Percentiles rank a stretch among this genome's conserved stretches.
These are phyloP conservation scores for Boechera stricta DNA, from an alignment of 345 rosid genomes.

Conservation along the genomic window DNA sequence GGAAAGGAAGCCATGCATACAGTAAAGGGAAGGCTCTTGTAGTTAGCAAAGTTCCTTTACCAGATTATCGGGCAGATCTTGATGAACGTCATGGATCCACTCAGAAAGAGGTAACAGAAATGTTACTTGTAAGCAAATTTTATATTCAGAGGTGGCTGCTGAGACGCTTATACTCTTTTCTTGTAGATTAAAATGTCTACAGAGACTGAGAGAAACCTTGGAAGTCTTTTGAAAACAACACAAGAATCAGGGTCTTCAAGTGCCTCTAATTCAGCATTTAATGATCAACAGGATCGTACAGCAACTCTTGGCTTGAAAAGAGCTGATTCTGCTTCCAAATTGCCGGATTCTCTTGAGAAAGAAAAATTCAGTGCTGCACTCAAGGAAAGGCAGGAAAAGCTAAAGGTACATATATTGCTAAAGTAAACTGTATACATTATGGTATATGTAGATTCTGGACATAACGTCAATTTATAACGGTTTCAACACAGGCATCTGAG, in stretches of 20 bases:
- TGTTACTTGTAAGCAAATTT: background rate
- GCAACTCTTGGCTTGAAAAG: slow-evolving; percentile 44
- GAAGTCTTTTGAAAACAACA: slow-evolving; percentile 69
- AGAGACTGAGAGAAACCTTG: slow-evolving; percentile 85
- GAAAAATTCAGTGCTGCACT: slow-evolving; percentile 68
- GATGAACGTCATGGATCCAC: slow-evolving; percentile 95
- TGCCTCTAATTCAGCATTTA: slow-evolving; percentile 47
- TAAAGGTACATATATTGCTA: slow-evolving; percentile 54
- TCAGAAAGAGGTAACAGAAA: slow-evolving; percentile 68
- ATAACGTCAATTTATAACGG: slow-evolving; percentile 12
- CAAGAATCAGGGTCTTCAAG: slow-evolving; percentile 49
- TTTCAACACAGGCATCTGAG: slow-evolving; percentile 57
- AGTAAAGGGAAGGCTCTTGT: slow-evolving; percentile 86
- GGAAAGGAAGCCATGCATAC: slow-evolving; percentile 90
- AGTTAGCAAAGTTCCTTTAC: slow-evolving; percentile 93
- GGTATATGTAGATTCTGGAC: background rate
- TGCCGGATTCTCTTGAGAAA: slow-evolving; percentile 51
- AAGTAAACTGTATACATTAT: background rate
- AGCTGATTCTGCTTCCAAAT: slow-evolving; percentile 46
- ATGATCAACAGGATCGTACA: slow-evolving; percentile 48
- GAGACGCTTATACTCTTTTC: slow-evolving; percentile 18
- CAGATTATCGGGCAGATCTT: slow-evolving; percentile 89
- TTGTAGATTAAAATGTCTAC: slow-evolving; percentile 87
- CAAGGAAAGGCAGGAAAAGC: slow-evolving; percentile 75
- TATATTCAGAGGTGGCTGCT: background rate